Percentiles rank a stretch among this genome's conserved stretches.
Evolutionary conservation across 768 basidiomycete genomes (phyloP).

Genomic region (Boletus sp.): DNA sequence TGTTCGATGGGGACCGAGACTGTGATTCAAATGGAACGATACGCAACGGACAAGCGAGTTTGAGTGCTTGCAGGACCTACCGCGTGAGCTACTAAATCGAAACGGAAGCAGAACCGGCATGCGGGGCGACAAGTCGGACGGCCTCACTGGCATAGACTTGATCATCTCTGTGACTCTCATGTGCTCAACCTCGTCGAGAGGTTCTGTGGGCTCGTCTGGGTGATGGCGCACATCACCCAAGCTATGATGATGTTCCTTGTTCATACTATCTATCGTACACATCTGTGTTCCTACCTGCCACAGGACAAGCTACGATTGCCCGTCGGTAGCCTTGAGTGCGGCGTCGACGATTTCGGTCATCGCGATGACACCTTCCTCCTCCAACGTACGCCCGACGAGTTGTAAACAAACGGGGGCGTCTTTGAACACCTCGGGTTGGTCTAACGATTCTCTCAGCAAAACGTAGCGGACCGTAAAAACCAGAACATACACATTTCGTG

Average conservation of each 20-base stretch:
- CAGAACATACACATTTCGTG: slow-evolving; percentile 53
- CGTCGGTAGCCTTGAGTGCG: slow-evolving; percentile 39
- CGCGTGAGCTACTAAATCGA: no score
- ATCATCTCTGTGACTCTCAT: no score
- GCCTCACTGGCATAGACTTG: no score
- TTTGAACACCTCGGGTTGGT: slow-evolving; percentile 53
- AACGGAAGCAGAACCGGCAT: no score
- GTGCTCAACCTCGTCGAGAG: no score
- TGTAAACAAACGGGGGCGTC: slow-evolving; percentile 66
- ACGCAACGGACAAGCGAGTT: no score
- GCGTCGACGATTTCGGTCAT: slow-evolving; percentile 66
- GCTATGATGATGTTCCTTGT: slow-evolving; percentile 17
- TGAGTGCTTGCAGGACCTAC: no score
- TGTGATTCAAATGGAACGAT: no score
- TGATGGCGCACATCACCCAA: no score
- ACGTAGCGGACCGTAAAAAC: neutral
- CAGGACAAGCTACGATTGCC: neutral
- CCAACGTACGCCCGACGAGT: slow-evolving; percentile 64
- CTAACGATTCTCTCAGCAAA: slow-evolving; percentile 33
- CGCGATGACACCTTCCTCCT: slow-evolving; percentile 72
- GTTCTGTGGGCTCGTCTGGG: no score
- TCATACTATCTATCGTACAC: neutral
- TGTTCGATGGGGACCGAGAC: no score
- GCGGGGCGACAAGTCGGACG: no score
- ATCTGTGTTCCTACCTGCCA: neutral